Conservation (phyloP, 23 red algal genomes). For the Pyropia haitanensis region DNA sequence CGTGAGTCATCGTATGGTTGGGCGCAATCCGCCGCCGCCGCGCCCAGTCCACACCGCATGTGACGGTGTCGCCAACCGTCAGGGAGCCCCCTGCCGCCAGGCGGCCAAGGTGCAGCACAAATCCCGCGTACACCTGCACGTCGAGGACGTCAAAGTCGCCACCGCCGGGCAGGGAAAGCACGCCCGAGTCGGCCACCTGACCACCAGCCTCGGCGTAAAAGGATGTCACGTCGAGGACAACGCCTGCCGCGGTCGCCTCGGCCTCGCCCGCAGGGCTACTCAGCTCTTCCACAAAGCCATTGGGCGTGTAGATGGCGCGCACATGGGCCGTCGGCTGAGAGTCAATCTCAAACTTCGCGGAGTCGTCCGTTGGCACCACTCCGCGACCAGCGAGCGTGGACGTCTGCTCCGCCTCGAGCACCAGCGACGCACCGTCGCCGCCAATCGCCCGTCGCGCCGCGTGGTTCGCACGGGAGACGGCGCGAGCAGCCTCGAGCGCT, state of each 20-base stretch:
- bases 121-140: constrained; percentile 76
- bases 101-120: constrained; percentile 74
- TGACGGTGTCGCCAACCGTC: constrained; percentile 48
- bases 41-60: constrained; percentile 72
- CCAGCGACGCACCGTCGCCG: constrained; percentile 25
- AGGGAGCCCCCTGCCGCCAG: constrained; percentile 23
- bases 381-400: constrained; percentile 16
- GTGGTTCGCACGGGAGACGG: constrained; percentile 67
- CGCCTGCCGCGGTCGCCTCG: constrained; percentile 28
- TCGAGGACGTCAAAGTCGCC: constrained; percentile 56
- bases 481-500: constrained; percentile 56
- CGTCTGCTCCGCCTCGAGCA: constrained; percentile 82
- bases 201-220: constrained; percentile 97
- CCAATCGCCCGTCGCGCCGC: constrained; percentile 22
- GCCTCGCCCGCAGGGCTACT: too few species aligned
- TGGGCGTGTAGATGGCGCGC: constrained; percentile 66
- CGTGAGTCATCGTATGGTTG: constrained; percentile 96
- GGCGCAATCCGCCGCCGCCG: constrained; percentile 74
- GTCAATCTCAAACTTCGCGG: constrained; percentile 73
- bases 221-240: constrained; percentile 69
- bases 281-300: constrained; percentile 22
- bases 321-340: constrained; percentile 26
- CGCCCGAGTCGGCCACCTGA: constrained; percentile 89
- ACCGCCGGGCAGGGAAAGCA: constrained; percentile 10
- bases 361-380: constrained; percentile 56